Base-by-base conservation (phyloP, 805 yeast species). In the Millerozyma miso region DNA sequence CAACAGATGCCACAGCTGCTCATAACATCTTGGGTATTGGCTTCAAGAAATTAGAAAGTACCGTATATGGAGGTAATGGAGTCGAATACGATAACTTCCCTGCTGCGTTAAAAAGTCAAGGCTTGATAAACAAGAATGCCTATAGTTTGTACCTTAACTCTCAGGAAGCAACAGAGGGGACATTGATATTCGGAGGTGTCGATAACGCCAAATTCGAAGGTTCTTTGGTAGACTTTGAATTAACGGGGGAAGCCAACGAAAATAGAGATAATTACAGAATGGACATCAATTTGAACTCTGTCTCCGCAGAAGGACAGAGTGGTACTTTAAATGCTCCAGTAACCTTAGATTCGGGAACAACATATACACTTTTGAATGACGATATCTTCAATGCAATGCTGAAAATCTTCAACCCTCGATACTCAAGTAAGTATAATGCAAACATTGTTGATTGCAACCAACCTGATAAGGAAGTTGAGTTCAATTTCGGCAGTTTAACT, bases 401-500 rank as follows among this genome's bases (percentile, higher is more conserved):
- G 20, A 17, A 23, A 18, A 38, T 38, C 5, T 36, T 46, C 14
- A 48, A 48, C 19, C 49, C 47, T 36, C 15, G 40, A 18, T 42
- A 41, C 23, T 59, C 71, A 13, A 31, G 54, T 2, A 39, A 51
- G 3, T 51, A 62, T 4, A 79, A 76, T 1, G 69, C 67, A 40
- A 81, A 78, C 51, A 36, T 65, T 10, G 49, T 73, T 48, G 53
- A 53, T 3, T 81, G 87, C 54, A 41, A 45, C 16, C 32, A 37
- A 10, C 5, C 32, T 19, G 32, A 38, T 38, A 19, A 32, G 34
- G 17, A 32, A 7, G 34, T 32, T 18, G 65, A 73, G 49, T 78
- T 83, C 62, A 77, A 77, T 43, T 54, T 13, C 71, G 47, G 42
- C 23, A 15, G 14, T 32, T 41, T 40, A 31, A 40, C 38, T 8